These are phyloP conservation scores for Alternaria arborescens DNA, from an alignment of 2,329 filamentous ascomycete genomes.

Conservation along the genomic window DNA sequence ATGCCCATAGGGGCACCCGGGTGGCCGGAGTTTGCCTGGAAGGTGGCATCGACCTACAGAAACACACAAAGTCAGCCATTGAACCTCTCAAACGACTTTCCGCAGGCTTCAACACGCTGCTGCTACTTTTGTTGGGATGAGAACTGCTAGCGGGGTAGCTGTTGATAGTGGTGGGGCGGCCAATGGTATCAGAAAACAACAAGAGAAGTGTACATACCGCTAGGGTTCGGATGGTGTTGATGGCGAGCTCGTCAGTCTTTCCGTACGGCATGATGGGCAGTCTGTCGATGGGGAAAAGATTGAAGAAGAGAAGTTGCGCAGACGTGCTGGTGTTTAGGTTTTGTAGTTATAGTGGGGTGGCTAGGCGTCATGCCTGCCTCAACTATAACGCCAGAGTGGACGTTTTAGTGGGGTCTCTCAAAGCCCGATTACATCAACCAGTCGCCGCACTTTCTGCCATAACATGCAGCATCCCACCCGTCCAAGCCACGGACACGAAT, in stretches of 20 bases:
- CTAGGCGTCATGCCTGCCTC: conserved; percentile 20
- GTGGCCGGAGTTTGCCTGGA: conserved; percentile 95
- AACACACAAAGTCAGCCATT: conserved; percentile 44
- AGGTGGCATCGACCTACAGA: conserved; percentile 92
- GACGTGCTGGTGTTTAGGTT: conserved; percentile 21
- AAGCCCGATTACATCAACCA: conserved; percentile 26
- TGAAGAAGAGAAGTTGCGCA: conserved; percentile 25
- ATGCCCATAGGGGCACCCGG: conserved; percentile 98
- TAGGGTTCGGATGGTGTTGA: conserved; percentile 97
- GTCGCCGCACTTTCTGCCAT: conserved; percentile 14
- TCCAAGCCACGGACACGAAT: neutral
- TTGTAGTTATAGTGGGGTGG: conserved; percentile 31
- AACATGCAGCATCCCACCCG: conserved; percentile 6
- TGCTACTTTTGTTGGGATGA: conserved; percentile 29
- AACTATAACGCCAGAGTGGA: conserved; percentile 16
- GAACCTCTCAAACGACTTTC: conserved; percentile 5
- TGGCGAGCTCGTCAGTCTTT: conserved; percentile 86
- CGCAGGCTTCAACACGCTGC: neutral
- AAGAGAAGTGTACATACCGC: conserved; percentile 72
- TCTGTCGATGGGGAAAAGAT: conserved; percentile 23
- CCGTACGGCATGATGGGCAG: conserved; percentile 79
- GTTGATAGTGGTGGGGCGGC: conserved; percentile 29
- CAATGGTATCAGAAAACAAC: conserved; percentile 4
- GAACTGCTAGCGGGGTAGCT: conserved; percentile 39
- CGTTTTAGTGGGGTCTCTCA: conserved; percentile 17